These are phyloP conservation scores for Bidens hawaiensis DNA, from an alignment of 140 eudicot species.

Conservation along the genomic window DNA sequence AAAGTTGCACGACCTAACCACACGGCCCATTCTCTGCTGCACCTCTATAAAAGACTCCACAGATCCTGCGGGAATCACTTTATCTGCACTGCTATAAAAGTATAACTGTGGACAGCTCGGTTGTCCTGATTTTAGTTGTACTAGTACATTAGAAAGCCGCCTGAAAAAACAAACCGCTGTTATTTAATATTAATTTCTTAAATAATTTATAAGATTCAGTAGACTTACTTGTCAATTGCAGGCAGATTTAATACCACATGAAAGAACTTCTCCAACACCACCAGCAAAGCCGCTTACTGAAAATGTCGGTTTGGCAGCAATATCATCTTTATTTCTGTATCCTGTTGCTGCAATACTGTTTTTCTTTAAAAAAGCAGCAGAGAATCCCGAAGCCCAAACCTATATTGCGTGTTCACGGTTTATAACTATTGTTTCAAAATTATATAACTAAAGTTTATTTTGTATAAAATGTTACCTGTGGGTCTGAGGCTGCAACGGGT, in stretches of 20 bases:
- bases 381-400: constrained; percentile 99
- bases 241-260: constrained; percentile 73
- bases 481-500: constrained; percentile 91
- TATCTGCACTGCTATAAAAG: constrained; percentile 89
- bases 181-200: background rate
- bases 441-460: background rate
- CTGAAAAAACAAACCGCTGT: constrained; percentile 31
- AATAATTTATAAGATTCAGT: background rate
- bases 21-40: constrained; percentile 65
- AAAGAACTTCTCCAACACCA: constrained; percentile 63
- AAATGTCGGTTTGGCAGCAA: constrained; percentile 45
- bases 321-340: constrained; percentile 6
- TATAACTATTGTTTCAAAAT: background rate
- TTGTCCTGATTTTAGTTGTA: constrained; percentile 53
- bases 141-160: constrained; percentile 71
- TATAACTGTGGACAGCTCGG: constrained; percentile 95
- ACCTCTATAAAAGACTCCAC: constrained; percentile 85
- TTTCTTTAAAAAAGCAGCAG: constrained; percentile 93
- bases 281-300: constrained; percentile 62
- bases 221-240: constrained; percentile 58
- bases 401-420: constrained; percentile 8
- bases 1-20: constrained; percentile 93
- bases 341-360: constrained; percentile 77
- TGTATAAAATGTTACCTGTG: constrained; percentile 51
- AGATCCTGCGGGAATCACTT: constrained; percentile 68